Evolutionary conservation across 768 basidiomycete genomes (phyloP).

Genomic region (Melanogaster broomeanus): DNA sequence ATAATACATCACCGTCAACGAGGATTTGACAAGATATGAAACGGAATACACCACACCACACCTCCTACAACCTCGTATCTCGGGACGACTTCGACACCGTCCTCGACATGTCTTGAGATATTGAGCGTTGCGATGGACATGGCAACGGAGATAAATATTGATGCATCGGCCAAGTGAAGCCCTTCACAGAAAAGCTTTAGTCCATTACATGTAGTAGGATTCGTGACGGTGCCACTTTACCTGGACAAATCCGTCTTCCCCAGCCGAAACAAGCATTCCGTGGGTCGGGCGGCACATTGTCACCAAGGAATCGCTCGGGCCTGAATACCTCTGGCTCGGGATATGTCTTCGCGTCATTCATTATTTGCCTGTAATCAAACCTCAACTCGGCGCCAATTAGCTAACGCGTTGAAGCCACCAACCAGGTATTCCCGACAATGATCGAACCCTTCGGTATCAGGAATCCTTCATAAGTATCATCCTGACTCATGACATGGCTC

Average conservation of each 20-base stretch:
- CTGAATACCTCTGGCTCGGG: constrained; percentile 9
- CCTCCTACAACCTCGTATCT: background rate
- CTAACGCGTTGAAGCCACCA: background rate
- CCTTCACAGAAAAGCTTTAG: too few relatives aligned
- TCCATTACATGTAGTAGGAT: too few relatives aligned
- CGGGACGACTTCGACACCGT: constrained; percentile 2
- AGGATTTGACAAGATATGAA: background rate
- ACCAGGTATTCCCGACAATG: constrained; percentile 11
- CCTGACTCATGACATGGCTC: constrained; percentile 11
- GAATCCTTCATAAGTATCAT: constrained; percentile 17
- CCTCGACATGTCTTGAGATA: constrained; percentile 5
- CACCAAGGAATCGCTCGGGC: constrained; percentile 11
- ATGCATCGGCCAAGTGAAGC: background rate
- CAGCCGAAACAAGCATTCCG: constrained; percentile 13
- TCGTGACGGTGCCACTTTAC: too few relatives aligned
- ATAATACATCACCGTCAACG: background rate
- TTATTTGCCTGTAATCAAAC: too few relatives aligned
- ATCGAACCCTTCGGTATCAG: constrained; percentile 18
- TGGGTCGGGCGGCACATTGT: constrained; percentile 3
- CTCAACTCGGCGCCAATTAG: too few relatives aligned
- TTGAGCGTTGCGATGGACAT: constrained; percentile 7
- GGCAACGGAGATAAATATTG: constrained; percentile 6
- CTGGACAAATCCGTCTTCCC: constrained; percentile 6
- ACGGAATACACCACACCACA: background rate
- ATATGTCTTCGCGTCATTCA: constrained; percentile 7